Evolutionary conservation across 1,284 basidiomycete genomes (phyloP).

Genomic region (Golubevia pallescens): DNA sequence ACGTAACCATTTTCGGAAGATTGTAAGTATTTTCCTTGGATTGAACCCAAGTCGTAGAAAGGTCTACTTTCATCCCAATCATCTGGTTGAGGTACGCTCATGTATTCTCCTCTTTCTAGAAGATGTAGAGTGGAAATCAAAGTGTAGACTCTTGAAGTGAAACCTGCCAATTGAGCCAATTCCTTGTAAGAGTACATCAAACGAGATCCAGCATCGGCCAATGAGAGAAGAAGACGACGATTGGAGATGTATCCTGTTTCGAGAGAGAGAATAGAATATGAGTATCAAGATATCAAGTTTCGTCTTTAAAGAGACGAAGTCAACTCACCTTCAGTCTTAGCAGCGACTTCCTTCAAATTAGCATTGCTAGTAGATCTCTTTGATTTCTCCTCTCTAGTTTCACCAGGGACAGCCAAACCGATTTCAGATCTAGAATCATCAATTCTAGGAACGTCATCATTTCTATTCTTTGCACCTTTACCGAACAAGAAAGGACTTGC

Average conservation of each 20-base stretch:
- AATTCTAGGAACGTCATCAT: neutral
- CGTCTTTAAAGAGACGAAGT: no score
- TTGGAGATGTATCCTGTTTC: slow-evolving; percentile 84
- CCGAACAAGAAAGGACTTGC: slow-evolving; percentile 56
- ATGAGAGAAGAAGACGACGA: slow-evolving; percentile 84
- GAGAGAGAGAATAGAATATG: no score
- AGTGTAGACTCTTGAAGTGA: slow-evolving; percentile 86
- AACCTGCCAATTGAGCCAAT: slow-evolving; percentile 87
- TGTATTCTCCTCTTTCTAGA: slow-evolving; percentile 56
- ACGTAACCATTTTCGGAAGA: slow-evolving; percentile 22
- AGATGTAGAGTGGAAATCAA: slow-evolving; percentile 82
- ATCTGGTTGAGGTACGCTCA: slow-evolving; percentile 44
- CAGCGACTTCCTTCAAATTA: no score
- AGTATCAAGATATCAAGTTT: no score
- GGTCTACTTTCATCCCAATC: slow-evolving; percentile 39
- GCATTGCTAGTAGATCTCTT: neutral
- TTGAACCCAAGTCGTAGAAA: slow-evolving; percentile 67
- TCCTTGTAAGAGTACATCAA: slow-evolving; percentile 86
- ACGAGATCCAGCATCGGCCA: slow-evolving; percentile 91
- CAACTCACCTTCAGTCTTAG: no score
- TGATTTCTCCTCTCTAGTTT: neutral
- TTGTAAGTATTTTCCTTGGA: slow-evolving; percentile 62
- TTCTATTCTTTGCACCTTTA: slow-evolving; percentile 22
- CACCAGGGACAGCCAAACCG: no score
- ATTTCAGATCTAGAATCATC: no score